phyloP scores from a whole-genome alignment of 1,284 basidiomycete species.

The Xerocomus tenax region DNA sequence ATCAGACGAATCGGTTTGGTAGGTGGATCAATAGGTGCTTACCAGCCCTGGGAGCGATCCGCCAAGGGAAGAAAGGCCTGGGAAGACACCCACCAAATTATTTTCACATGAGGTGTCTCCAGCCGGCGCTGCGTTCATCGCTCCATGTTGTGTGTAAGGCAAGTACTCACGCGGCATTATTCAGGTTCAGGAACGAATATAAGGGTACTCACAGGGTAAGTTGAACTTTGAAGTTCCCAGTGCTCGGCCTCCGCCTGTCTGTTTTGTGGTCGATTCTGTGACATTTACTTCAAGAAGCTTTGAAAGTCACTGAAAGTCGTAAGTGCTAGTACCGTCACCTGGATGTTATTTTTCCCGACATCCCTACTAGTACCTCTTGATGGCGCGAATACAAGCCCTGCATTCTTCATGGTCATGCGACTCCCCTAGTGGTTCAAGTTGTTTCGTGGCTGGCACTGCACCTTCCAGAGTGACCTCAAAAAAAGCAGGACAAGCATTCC shows the following conservation, averaged over 20 bases:
- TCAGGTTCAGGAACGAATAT: not conserved
- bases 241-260: not conserved
- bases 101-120: not conserved
- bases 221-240: not conserved
- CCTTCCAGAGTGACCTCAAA: not conserved
- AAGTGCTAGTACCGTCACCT: not conserved
- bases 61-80: not conserved
- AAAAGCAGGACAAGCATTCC: not conserved
- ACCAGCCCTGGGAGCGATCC: not conserved
- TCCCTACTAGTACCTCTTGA: not conserved
- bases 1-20: not conserved
- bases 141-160: not conserved
- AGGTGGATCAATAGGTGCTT: not conserved
- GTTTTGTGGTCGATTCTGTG: no score
- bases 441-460: not conserved
- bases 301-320: not conserved
- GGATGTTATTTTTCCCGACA: not conserved
- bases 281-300: no score
- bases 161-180: not conserved
- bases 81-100: not conserved
- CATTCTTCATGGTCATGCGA: no score
- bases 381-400: no score
- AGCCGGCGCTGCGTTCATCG: not conserved
- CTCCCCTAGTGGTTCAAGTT: not conserved
- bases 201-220: not conserved